These are phyloP conservation scores for Zarea fungicola DNA, from an alignment of 2,329 filamentous ascomycete species.

Conservation along the genomic window DNA sequence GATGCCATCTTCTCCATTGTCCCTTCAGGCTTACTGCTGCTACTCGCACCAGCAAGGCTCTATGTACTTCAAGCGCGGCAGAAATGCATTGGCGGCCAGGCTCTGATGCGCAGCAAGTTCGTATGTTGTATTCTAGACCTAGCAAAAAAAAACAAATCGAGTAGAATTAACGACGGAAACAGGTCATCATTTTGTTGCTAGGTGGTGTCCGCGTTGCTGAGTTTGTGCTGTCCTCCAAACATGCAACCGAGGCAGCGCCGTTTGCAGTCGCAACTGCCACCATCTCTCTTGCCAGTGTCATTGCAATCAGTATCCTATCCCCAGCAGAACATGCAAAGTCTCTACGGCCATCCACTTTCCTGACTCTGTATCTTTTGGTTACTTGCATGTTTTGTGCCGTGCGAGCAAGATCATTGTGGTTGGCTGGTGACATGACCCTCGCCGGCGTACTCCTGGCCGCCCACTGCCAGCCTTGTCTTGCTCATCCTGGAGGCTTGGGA, in stretches of 20 bases:
- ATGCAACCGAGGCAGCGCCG: neutral
- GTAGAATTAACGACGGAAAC: neutral
- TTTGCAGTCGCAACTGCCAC: neutral
- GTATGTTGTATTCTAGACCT: too few species aligned
- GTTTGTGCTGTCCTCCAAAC: neutral
- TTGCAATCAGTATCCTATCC: neutral
- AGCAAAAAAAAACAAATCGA: neutral
- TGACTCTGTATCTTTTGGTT: neutral
- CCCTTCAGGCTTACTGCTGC: neutral
- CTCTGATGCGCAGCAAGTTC: too few species aligned
- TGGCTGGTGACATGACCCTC: neutral
- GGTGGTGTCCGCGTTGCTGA: neutral
- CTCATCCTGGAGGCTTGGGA: neutral
- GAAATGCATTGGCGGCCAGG: too few species aligned
- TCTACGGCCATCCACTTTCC: neutral
- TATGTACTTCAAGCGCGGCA: neutral
- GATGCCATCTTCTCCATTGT: neutral
- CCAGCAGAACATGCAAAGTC: neutral
- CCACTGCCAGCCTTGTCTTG: neutral
- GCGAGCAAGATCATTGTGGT: neutral
- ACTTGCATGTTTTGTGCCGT: neutral
- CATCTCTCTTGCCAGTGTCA: neutral
- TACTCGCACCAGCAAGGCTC: neutral
- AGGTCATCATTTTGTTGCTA: neutral
- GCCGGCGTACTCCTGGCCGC: neutral